Conservation (phyloP, 78 protist species). For the Emiliania huxleyi region DNA sequence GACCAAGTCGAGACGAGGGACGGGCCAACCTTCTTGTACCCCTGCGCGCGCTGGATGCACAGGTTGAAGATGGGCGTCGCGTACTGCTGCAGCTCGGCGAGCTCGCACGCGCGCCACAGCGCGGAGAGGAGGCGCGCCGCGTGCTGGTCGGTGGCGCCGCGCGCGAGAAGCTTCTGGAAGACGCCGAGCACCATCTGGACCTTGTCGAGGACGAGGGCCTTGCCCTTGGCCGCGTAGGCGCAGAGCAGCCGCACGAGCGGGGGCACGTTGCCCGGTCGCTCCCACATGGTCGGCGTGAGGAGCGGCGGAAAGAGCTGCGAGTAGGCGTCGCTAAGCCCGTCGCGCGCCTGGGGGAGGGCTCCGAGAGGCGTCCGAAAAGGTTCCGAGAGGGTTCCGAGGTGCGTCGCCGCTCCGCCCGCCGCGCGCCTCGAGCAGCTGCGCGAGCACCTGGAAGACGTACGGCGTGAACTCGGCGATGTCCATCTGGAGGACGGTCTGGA, state of each 20-base stretch:
- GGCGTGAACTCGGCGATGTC: constrained; percentile 73
- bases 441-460: constrained; percentile 72
- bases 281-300: constrained; percentile 55
- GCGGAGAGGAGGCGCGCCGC: neutral
- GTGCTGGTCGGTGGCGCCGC: constrained; percentile 18
- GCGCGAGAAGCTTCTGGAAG: constrained; percentile 61
- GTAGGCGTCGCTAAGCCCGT: neutral
- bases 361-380: too few relatives aligned
- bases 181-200: constrained; percentile 51
- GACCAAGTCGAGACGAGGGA: neutral
- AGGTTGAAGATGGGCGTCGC: neutral
- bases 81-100: neutral
- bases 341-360: constrained; percentile 16
- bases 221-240: constrained; percentile 32
- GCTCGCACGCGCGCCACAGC: neutral
- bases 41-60: neutral
- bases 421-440: constrained; percentile 45
- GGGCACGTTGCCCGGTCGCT: constrained; percentile 29
- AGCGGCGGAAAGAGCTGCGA: constrained; percentile 30
- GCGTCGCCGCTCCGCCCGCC: too few relatives aligned
- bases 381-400: too few relatives aligned
- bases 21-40: neutral
- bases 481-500: constrained; percentile 48
- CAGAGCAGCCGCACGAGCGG: constrained; percentile 25
- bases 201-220: neutral